Percentiles rank a stretch among this genome's conserved stretches.
phyloP scores from a whole-genome alignment of 371 early-diverging fungal genomes.

The Mycotypha africana region DNA sequence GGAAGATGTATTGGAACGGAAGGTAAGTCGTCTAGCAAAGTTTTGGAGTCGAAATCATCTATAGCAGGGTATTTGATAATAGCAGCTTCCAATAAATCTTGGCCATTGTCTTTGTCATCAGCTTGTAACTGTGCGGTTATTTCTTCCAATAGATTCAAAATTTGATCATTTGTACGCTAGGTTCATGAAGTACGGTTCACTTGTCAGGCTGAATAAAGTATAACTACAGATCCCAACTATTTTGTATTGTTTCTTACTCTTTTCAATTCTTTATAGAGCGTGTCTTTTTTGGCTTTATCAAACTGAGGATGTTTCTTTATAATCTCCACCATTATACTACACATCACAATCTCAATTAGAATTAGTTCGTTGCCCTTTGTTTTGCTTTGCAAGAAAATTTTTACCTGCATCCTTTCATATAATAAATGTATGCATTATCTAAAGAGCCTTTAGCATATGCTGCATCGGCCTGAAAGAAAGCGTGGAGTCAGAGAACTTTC shows the following conservation, averaged over 20 bases:
- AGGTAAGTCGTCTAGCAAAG: constrained; percentile 5
- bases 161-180: constrained; percentile 28
- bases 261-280: constrained; percentile 34
- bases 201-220: no score
- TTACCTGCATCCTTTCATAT: constrained; percentile 24
- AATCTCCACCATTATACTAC: constrained; percentile 53
- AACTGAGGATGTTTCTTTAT: constrained; percentile 41
- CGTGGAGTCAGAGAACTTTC: neutral
- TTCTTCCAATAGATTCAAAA: constrained; percentile 19
- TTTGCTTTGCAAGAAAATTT: no score
- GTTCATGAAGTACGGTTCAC: no score
- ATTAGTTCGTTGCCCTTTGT: no score
- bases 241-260: constrained; percentile 33
- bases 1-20: constrained; percentile 16
- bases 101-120: constrained; percentile 11
- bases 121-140: constrained; percentile 4
- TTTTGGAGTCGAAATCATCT: neutral
- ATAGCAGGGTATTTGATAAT: constrained; percentile 7
- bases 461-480: constrained; percentile 12
- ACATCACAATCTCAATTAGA: neutral
- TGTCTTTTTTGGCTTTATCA: constrained; percentile 28
- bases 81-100: constrained; percentile 1
- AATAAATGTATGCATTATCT: constrained; percentile 15
- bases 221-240: no score
- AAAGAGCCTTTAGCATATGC: neutral